Conservation (phyloP, 2,329 filamentous ascomycete species). For the Sporothrix pseudoabietina region DNA sequence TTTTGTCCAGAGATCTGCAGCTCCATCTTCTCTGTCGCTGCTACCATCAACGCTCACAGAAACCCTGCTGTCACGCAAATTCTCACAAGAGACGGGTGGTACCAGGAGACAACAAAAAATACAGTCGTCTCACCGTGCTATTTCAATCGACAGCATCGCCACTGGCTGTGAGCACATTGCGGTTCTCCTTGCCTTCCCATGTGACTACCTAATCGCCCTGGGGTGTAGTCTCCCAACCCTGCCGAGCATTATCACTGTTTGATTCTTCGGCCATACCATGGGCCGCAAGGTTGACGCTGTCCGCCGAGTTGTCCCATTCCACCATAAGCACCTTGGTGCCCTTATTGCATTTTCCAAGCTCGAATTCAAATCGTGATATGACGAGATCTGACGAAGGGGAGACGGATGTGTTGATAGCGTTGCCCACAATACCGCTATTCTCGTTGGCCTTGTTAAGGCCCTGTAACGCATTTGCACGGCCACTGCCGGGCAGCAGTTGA, state of each 20-base stretch:
- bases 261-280: not conserved
- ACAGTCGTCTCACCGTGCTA: conserved; percentile 63
- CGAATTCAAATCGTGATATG: conserved; percentile 86
- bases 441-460: conserved; percentile 8
- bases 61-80: conserved; percentile 52
- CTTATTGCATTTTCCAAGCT: conserved; percentile 72
- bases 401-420: conserved; percentile 46
- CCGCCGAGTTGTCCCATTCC: conserved; percentile 68
- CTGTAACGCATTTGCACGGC: conserved; percentile 7
- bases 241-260: not conserved
- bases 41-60: not conserved
- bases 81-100: conserved; percentile 70
- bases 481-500: not conserved
- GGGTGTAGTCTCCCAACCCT: conserved; percentile 34
- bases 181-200: conserved; percentile 82
- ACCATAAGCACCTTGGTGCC: conserved; percentile 93
- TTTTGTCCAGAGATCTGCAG: conserved; percentile 64
- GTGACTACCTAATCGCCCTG: conserved; percentile 67
- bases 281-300: not conserved
- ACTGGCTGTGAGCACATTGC: conserved; percentile 66
- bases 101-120: conserved; percentile 77
- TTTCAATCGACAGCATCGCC: conserved; percentile 48
- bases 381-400: conserved; percentile 54
- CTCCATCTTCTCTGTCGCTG: conserved; percentile 35
- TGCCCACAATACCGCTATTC: conserved; percentile 31